Conservation (phyloP, 768 basidiomycete species). For the Sporobolomyces phaffii region DNA sequence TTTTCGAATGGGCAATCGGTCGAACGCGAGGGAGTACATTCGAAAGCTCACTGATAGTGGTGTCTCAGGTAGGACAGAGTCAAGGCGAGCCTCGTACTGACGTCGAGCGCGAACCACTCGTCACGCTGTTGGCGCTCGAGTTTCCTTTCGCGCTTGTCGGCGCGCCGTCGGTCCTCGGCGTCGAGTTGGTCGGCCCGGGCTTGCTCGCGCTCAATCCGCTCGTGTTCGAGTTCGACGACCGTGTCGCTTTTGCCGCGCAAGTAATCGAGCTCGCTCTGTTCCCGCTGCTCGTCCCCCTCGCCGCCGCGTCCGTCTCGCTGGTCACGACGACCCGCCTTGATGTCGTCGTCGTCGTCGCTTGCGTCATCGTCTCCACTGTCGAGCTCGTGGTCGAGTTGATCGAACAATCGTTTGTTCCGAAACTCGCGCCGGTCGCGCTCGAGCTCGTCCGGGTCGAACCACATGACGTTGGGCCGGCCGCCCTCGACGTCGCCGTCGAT, state of each 20-base stretch:
- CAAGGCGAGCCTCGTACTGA: conserved; percentile 28
- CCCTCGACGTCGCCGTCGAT: conserved; percentile 15
- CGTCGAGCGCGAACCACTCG: conserved; percentile 35
- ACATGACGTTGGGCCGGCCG: conserved; percentile 35
- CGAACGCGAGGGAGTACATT: not conserved
- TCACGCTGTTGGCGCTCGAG: not conserved
- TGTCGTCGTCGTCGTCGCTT: not conserved
- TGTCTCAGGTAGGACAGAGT: conserved; percentile 35
- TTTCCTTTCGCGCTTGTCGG: not conserved
- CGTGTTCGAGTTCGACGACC: conserved; percentile 18
- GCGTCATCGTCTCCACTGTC: conserved; percentile 11
- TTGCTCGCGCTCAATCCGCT: conserved; percentile 1
- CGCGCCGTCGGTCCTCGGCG: no score
- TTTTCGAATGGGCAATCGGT: no score
- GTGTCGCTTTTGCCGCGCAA: conserved; percentile 15
- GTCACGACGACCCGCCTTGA: no score
- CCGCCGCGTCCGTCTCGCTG: not conserved
- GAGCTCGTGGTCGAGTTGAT: conserved; percentile 27
- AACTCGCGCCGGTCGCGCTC: conserved; percentile 14
- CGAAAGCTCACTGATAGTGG: conserved; percentile 32
- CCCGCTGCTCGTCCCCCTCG: not conserved
- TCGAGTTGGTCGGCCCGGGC: no score
- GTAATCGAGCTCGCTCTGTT: conserved; percentile 24
- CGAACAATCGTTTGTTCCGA: conserved; percentile 18
- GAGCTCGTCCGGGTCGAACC: conserved; percentile 39